Evolutionary conservation across 208 protist genomes (phyloP).

Genomic region (Wallacemonas sp.): DNA sequence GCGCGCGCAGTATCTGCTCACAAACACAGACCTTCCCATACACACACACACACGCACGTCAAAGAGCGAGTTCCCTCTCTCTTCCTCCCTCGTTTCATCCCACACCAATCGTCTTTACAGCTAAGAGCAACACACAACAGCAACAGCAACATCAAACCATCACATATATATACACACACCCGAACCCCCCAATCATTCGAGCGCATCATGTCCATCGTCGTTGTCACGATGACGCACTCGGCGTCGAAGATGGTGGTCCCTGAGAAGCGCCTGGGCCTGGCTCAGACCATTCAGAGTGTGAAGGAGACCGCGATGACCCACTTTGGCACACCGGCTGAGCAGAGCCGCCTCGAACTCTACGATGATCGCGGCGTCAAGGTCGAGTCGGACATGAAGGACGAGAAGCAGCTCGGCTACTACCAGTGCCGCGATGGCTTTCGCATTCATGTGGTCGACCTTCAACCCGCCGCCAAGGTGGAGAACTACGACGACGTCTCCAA

Average conservation of each 20-base stretch:
- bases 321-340: conserved; percentile 72
- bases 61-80: too few species aligned
- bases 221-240: conserved; percentile 85
- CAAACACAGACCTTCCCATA: conserved; percentile 5
- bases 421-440: conserved; percentile 76
- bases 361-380: conserved; percentile 65
- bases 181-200: neutral
- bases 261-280: conserved; percentile 86
- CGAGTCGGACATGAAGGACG: conserved; percentile 63
- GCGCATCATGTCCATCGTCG: conserved; percentile 71
- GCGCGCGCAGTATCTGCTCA: neutral
- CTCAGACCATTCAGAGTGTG: conserved; percentile 77
- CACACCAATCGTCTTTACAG: too few species aligned
- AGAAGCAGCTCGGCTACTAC: conserved; percentile 86
- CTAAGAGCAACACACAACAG: too few species aligned
- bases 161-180: neutral
- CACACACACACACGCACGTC: conserved; percentile 17
- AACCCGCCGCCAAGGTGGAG: conserved; percentile 60
- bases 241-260: conserved; percentile 67
- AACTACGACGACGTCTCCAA: conserved; percentile 85
- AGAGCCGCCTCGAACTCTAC: conserved; percentile 81
- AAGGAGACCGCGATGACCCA: conserved; percentile 81
- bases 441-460: conserved; percentile 90
- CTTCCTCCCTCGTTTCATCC: too few species aligned
- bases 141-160: too few species aligned